Conservation (phyloP, 2,329 filamentous ascomycete species). For the Penicillium sp. region DNA sequence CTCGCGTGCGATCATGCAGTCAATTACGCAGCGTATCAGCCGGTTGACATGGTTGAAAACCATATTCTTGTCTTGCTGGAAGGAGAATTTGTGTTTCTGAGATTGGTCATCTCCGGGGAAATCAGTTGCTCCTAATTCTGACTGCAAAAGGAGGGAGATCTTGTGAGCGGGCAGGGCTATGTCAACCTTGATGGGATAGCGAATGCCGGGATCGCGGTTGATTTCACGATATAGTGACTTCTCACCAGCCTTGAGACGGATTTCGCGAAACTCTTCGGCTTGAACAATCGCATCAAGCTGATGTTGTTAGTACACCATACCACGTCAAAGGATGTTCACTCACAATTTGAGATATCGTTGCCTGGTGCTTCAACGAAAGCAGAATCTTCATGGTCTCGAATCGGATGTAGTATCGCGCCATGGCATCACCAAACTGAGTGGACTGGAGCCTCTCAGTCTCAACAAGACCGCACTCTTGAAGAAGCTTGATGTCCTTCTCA, state of each 20-base stretch:
- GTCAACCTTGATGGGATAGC: conserved; percentile 65
- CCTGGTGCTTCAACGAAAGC: conserved; percentile 56
- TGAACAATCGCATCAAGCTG: conserved; percentile 64
- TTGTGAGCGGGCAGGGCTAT: conserved; percentile 67
- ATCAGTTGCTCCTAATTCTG: conserved; percentile 64
- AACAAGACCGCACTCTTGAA: conserved; percentile 59
- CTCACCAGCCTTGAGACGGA: conserved; percentile 67
- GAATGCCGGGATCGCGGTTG: conserved; percentile 64
- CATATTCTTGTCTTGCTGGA: conserved; percentile 56
- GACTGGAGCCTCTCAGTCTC: conserved; percentile 51
- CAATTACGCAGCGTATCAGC: conserved; percentile 68
- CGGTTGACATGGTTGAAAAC: conserved; percentile 67
- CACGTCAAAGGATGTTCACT: conserved; percentile 27
- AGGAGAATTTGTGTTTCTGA: conserved; percentile 53
- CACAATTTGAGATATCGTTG: conserved; percentile 65
- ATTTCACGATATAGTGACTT: conserved; percentile 65
- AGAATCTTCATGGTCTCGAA: conserved; percentile 75
- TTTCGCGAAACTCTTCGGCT: conserved; percentile 67
- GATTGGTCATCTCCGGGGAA: conserved; percentile 57
- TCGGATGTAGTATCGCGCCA: conserved; percentile 76
- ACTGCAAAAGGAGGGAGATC: conserved; percentile 71
- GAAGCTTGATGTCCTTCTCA: conserved; percentile 60
- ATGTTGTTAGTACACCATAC: conserved; percentile 8
- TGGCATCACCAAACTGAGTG: conserved; percentile 71
- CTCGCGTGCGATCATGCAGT: conserved; percentile 59